These are phyloP conservation scores for Salix purpurea DNA, from an alignment of 345 rosid species.

Conservation along the genomic window DNA sequence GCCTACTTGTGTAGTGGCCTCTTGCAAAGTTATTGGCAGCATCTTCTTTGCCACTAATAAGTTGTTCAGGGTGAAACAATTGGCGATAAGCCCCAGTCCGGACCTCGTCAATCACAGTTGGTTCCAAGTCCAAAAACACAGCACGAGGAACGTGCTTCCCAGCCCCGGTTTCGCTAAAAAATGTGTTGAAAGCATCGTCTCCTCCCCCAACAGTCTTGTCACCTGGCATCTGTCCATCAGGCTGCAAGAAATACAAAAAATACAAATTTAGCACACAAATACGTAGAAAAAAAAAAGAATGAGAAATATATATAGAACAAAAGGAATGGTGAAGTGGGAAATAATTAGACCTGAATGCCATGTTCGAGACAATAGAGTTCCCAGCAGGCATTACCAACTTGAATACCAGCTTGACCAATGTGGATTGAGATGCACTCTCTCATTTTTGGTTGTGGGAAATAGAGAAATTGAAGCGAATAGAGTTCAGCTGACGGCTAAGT, in stretches of 20 bases:
- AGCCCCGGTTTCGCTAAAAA: slow-evolving; percentile 5
- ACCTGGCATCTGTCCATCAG: slow-evolving; percentile 15
- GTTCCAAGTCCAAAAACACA: slow-evolving; percentile 10
- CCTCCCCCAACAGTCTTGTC: slow-evolving; percentile 12
- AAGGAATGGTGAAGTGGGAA: background rate
- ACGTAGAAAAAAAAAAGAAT: background rate
- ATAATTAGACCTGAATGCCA: background rate
- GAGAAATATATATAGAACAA: background rate
- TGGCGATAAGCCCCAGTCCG: slow-evolving; percentile 12
- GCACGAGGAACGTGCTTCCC: slow-evolving; percentile 18
- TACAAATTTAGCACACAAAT: background rate
- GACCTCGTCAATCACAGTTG: slow-evolving; percentile 15
- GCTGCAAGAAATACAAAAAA: background rate
- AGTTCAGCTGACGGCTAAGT: too few relatives aligned
- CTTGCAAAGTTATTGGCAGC: slow-evolving; percentile 18
- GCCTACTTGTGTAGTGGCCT: slow-evolving; percentile 14
- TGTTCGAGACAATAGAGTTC: slow-evolving; percentile 15
- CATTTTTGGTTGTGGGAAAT: background rate
- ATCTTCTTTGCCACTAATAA: slow-evolving; percentile 15
- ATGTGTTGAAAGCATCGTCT: slow-evolving; percentile 19
- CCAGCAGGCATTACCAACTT: slow-evolving; percentile 12
- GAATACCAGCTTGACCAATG: slow-evolving; percentile 17
- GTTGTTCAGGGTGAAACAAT: slow-evolving; percentile 12
- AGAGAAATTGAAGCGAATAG: too few relatives aligned
- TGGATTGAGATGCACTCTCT: slow-evolving; percentile 15